phyloP scores from a whole-genome alignment of 2,329 filamentous ascomycete species.

The Hypoxylon sp. region DNA sequence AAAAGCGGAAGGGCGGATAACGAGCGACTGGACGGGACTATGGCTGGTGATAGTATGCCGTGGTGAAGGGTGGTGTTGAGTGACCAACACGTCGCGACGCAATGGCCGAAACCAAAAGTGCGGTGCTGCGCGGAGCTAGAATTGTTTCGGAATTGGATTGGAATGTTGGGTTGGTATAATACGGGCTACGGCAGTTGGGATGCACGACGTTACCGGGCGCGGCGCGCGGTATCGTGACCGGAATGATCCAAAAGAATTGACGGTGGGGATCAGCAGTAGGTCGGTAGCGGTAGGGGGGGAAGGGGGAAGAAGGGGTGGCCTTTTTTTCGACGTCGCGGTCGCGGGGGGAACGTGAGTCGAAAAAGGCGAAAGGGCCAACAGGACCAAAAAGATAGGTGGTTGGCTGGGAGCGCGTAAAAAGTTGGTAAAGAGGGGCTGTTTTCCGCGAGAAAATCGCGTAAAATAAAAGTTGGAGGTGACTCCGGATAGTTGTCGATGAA shows the following conservation, averaged over 20 bases:
- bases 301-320: conserved; percentile 5
- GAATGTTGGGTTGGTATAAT: conserved; percentile 6
- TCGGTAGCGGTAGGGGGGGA: too few relatives aligned
- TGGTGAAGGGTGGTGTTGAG: conserved; percentile 1
- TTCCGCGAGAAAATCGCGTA: conserved; percentile 63
- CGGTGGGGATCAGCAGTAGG: conserved; percentile 29
- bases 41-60: conserved; percentile 18
- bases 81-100: not conserved
- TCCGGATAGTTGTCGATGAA: conserved; percentile 67
- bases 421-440: conserved; percentile 50
- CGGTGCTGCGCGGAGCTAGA: conserved; percentile 22
- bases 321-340: conserved; percentile 36
- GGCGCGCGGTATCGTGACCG: conserved; percentile 22
- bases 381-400: conserved; percentile 42
- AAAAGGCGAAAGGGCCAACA: conserved; percentile 53
- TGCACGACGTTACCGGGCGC: conserved; percentile 25
- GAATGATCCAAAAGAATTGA: conserved; percentile 22
- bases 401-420: conserved; percentile 46
- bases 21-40: conserved; percentile 20
- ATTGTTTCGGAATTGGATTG: conserved; percentile 16
- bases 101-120: conserved; percentile 8
- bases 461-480: conserved; percentile 61
- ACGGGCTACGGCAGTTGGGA: conserved; percentile 19
- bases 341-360: conserved; percentile 47
- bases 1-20: conserved; percentile 13